Percentiles rank a stretch among this genome's conserved stretches.
Conservation (phyloP, 345 rosid genomes). For the Pugionium dolabratum region DNA sequence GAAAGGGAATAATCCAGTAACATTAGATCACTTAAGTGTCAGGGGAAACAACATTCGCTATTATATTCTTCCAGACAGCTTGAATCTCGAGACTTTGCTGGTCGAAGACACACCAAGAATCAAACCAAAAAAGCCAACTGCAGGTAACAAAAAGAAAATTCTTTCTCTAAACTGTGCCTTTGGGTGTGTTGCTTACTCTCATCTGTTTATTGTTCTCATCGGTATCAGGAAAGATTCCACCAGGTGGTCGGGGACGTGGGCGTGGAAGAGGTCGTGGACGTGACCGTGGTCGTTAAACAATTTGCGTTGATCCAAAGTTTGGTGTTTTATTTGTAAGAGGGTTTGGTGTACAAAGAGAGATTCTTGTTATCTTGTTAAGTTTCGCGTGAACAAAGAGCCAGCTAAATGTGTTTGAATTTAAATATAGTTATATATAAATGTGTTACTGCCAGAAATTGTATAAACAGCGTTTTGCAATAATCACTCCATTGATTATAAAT, state of each 20-base stretch:
- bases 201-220: constrained; percentile 13
- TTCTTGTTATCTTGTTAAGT: constrained; percentile 16
- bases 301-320: constrained; percentile 16
- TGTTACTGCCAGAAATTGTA: constrained; percentile 13
- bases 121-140: constrained; percentile 93
- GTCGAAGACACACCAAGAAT: constrained; percentile 95
- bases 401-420: constrained; percentile 2
- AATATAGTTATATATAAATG: not conserved
- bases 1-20: constrained; percentile 94
- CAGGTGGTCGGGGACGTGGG: constrained; percentile 83
- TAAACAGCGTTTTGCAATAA: not conserved
- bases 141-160: constrained; percentile 57
- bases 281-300: constrained; percentile 68
- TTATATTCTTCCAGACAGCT: constrained; percentile 96
- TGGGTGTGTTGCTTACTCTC: constrained; percentile 1
- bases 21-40: constrained; percentile 88
- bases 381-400: too few species aligned
- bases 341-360: constrained; percentile 13
- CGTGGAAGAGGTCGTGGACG: constrained; percentile 94
- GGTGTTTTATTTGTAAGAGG: constrained; percentile 13
- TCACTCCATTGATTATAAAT: not conserved
- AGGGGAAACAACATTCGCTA: constrained; percentile 97
- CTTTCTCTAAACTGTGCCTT: constrained; percentile 1
- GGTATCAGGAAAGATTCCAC: constrained; percentile 59
- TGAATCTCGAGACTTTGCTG: constrained; percentile 96